Conservation (phyloP, 2,329 filamentous ascomycete species). For the Hypoxylon sp. region DNA sequence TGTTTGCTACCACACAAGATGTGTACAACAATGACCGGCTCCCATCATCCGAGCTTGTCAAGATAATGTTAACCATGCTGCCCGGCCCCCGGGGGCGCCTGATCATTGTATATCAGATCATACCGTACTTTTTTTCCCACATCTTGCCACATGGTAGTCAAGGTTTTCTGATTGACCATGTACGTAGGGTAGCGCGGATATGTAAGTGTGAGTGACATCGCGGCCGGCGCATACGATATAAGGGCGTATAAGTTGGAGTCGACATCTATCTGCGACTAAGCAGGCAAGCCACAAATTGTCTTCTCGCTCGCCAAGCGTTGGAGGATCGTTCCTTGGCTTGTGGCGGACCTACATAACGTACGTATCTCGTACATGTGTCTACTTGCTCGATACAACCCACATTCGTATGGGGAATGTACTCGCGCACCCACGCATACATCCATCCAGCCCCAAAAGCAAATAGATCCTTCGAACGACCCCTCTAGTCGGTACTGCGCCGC, state of each 20-base stretch:
- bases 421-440: slow-evolving; percentile 9
- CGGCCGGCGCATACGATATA: slow-evolving; percentile 17
- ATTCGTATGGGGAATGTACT: slow-evolving; percentile 19
- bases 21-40: slow-evolving; percentile 18
- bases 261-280: slow-evolving; percentile 25
- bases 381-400: slow-evolving; percentile 32
- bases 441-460: slow-evolving; percentile 17
- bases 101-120: slow-evolving; percentile 32
- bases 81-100: slow-evolving; percentile 9
- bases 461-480: slow-evolving; percentile 36
- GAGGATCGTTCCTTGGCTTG: slow-evolving; percentile 35
- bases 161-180: slow-evolving; percentile 27
- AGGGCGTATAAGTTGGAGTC: slow-evolving; percentile 18
- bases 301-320: slow-evolving; percentile 10
- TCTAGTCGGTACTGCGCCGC: slow-evolving; percentile 34
- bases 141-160: slow-evolving; percentile 40
- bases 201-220: slow-evolving; percentile 33
- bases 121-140: slow-evolving; percentile 1
- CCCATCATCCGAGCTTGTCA: slow-evolving; percentile 11
- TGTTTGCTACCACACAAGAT: slow-evolving; percentile 17
- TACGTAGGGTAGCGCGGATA: slow-evolving; percentile 21
- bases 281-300: slow-evolving; percentile 27
- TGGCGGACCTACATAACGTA: slow-evolving; percentile 9
- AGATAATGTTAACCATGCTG: slow-evolving; percentile 18
- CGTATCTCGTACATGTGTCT: slow-evolving; percentile 9